Conservation (phyloP, 371 early-diverging fungal genomes). For the Mortierella sp. region DNA sequence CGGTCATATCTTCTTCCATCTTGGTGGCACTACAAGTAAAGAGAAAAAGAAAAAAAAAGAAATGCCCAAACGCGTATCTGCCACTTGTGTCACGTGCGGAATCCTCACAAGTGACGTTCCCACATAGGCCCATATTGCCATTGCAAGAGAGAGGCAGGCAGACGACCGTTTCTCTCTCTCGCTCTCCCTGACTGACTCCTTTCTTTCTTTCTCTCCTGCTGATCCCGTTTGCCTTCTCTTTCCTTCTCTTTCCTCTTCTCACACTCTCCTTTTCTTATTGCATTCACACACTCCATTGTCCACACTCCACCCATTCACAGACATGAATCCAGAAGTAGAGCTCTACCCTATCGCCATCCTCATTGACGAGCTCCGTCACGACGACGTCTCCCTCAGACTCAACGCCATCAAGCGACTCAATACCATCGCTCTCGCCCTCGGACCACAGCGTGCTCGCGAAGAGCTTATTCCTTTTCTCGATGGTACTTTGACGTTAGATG, state of each 20-base stretch:
- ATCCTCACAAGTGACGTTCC: too few relatives aligned
- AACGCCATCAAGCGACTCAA: constrained; percentile 92
- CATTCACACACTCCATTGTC: neutral
- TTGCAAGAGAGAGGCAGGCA: too few relatives aligned
- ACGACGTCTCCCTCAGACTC: constrained; percentile 92
- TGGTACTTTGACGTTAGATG: constrained; percentile 67
- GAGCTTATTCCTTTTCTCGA: constrained; percentile 98
- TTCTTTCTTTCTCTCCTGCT: too few relatives aligned
- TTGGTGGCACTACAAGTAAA: too few relatives aligned
- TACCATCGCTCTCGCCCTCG: constrained; percentile 95
- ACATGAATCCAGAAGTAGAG: constrained; percentile 58
- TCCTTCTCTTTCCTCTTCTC: neutral
- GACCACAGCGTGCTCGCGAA: constrained; percentile 94
- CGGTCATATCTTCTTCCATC: too few relatives aligned
- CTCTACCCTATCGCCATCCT: constrained; percentile 90
- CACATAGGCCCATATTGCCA: too few relatives aligned
- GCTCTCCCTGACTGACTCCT: too few relatives aligned
- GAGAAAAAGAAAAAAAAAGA: too few relatives aligned
- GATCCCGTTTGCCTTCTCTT: neutral
- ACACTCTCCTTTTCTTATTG: neutral
- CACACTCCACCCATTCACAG: neutral
- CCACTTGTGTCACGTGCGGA: too few relatives aligned
- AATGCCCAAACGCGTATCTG: too few relatives aligned
- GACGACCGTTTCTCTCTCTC: neutral
- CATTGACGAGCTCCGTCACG: constrained; percentile 98